A percentile compares a stretch with the other conserved stretches of the same genome.
Evolutionary conservation across 1,139 yeast species (phyloP).

Genomic region (Pichia sp.): DNA sequence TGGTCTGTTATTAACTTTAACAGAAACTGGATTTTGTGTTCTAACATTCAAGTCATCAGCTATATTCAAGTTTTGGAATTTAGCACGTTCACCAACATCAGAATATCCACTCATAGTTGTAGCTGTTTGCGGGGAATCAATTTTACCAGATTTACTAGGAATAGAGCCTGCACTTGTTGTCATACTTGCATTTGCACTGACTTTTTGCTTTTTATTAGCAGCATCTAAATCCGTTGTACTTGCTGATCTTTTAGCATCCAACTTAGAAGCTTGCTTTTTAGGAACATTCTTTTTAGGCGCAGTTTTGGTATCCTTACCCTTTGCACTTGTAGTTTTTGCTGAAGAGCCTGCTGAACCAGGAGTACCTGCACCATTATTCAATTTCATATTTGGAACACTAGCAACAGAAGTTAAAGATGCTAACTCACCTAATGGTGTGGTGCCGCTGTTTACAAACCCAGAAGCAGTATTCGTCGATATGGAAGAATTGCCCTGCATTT

Average conservation of each 20-base stretch:
- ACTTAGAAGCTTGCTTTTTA: constrained; percentile 1
- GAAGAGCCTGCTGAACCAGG: background rate
- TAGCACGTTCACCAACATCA: constrained; percentile 28
- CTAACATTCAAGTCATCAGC: constrained; percentile 61
- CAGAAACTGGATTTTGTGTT: constrained; percentile 55
- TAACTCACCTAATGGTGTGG: background rate
- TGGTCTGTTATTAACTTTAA: constrained; percentile 60
- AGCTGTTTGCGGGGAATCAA: constrained; percentile 25
- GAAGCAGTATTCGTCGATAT: background rate
- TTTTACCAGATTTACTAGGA: constrained; percentile 5
- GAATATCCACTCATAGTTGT: constrained; percentile 38
- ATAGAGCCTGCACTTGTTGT: constrained; percentile 8
- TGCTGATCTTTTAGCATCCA: constrained; percentile 2
- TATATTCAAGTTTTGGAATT: constrained; percentile 69
- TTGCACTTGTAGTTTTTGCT: background rate
- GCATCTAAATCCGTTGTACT: background rate
- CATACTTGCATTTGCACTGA: background rate
- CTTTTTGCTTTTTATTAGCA: constrained; percentile 7
- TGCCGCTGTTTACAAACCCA: background rate
- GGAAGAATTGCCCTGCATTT: constrained; percentile 2
- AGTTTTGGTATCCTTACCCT: background rate
- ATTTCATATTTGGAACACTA: constrained; percentile 1
- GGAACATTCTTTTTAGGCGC: constrained; percentile 1
- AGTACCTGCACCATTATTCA: background rate
- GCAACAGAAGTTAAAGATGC: background rate